phyloP scores from a whole-genome alignment of 2,329 filamentous ascomycete species.

The Leptographium wingfieldii region DNA sequence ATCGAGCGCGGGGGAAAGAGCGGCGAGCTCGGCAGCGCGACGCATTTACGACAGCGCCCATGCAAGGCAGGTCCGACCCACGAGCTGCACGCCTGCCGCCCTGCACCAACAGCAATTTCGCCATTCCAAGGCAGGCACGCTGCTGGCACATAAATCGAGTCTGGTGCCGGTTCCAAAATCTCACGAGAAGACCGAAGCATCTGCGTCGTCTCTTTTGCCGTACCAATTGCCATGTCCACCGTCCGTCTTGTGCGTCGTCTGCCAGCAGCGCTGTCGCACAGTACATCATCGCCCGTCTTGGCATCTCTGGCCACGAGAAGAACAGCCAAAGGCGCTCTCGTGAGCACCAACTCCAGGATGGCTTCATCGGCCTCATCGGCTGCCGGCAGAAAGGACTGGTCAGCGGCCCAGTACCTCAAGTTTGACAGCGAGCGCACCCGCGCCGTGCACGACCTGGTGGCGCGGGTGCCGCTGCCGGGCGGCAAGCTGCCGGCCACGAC shows the following conservation, averaged over 20 bases:
- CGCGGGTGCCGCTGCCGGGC: conserved; percentile 26
- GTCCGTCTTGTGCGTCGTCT: background rate
- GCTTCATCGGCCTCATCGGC: background rate
- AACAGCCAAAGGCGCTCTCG: too few species aligned
- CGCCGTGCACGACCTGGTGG: conserved; percentile 38
- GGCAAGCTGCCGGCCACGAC: conserved; percentile 5
- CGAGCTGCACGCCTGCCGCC: too few species aligned
- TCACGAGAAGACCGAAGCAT: background rate
- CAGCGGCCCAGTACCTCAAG: conserved; percentile 42
- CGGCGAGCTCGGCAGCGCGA: background rate
- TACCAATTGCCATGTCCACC: background rate
- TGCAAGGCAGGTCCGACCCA: background rate
- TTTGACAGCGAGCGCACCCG: conserved; percentile 40
- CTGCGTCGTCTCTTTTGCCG: background rate
- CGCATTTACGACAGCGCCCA: background rate
- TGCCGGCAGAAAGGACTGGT: conserved; percentile 30
- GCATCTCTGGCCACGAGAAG: background rate
- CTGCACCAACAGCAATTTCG: background rate
- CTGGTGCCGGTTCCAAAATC: background rate
- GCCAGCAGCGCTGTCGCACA: background rate
- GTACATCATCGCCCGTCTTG: background rate
- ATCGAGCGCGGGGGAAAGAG: background rate
- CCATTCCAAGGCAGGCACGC: background rate
- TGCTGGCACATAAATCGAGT: background rate
- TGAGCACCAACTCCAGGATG: background rate